phyloP scores from a whole-genome alignment of 2,329 filamentous ascomycete species.

The Fragosphaeria purpurea region DNA sequence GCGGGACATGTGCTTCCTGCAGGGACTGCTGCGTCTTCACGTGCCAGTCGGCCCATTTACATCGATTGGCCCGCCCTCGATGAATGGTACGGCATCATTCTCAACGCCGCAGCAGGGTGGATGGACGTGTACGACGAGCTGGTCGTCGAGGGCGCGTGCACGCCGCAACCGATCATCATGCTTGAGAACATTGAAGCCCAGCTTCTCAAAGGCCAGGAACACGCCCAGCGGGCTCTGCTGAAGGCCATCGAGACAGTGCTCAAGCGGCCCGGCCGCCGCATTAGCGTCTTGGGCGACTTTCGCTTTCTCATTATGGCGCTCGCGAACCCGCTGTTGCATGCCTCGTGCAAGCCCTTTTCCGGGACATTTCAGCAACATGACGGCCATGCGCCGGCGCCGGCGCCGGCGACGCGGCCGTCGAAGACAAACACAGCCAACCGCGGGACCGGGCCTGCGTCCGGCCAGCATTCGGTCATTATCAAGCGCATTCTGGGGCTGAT shows the following conservation, averaged over 20 bases:
- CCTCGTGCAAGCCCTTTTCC: conserved; percentile 27
- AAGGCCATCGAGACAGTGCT: conserved; percentile 71
- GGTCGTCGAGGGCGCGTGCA: conserved; percentile 22
- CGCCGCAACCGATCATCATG: conserved; percentile 27
- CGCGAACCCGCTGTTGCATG: conserved; percentile 65
- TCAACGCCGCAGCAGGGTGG: conserved; percentile 62
- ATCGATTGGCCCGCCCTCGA: conserved; percentile 65
- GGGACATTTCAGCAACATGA: conserved; percentile 24
- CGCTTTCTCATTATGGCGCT: conserved; percentile 71
- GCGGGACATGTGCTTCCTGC: no score
- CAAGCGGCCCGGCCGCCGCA: conserved; percentile 63
- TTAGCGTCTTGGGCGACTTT: conserved; percentile 59
- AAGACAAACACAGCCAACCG: conserved; percentile 12
- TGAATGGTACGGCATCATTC: conserved; percentile 64
- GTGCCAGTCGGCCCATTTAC: conserved; percentile 32
- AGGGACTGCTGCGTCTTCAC: conserved; percentile 16
- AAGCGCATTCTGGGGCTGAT: conserved; percentile 76
- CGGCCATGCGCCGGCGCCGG: conserved; percentile 8
- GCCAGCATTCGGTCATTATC: conserved; percentile 71
- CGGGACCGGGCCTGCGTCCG: conserved; percentile 37
- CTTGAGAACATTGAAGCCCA: conserved; percentile 33
- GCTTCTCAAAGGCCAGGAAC: conserved; percentile 50
- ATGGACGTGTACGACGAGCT: conserved; percentile 46
- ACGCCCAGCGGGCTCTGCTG: conserved; percentile 59
- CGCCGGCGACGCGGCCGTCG: conserved; percentile 2